A percentile compares a stretch with the other conserved stretches of the same genome.
phyloP scores from a whole-genome alignment of 768 basidiomycete genomes.

The Cyclocybe cylindracea region DNA sequence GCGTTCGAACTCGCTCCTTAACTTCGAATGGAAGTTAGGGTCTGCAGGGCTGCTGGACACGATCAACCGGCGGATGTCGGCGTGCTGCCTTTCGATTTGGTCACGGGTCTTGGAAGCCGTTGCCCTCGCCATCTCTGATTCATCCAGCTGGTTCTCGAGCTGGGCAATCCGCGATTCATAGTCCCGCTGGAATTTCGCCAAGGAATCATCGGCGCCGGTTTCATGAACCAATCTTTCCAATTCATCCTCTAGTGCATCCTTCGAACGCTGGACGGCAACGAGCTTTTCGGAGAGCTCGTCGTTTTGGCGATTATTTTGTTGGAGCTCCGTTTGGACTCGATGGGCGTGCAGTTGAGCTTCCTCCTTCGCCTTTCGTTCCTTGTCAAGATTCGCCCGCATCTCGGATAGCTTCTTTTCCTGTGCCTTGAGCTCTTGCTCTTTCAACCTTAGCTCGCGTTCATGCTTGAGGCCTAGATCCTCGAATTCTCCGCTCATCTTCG shows the following conservation, averaged over 20 bases:
- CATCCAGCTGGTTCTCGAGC: conserved; percentile 61
- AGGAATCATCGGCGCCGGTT: conserved; percentile 49
- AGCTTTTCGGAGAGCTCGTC: conserved; percentile 58
- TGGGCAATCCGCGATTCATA: conserved; percentile 64
- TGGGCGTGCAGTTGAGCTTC: conserved; percentile 62
- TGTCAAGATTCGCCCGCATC: conserved; percentile 61
- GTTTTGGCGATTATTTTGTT: conserved; percentile 53
- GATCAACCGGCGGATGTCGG: conserved; percentile 71
- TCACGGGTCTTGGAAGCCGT: conserved; percentile 59
- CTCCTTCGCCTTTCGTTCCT: conserved; percentile 67
- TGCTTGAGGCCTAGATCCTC: conserved; percentile 81
- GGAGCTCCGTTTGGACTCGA: conserved; percentile 63
- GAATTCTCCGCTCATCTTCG: conserved; percentile 71
- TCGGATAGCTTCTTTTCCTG: conserved; percentile 63
- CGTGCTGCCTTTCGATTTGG: conserved; percentile 66
- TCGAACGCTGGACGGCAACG: conserved; percentile 54
- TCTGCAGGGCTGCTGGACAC: conserved; percentile 58
- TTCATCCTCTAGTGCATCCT: conserved; percentile 66
- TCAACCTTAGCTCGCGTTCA: conserved; percentile 67
- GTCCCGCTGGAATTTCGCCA: conserved; percentile 62
- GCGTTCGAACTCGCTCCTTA: conserved; percentile 63
- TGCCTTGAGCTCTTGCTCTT: conserved; percentile 64
- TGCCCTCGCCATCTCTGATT: conserved; percentile 50
- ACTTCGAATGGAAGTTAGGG: conserved; percentile 57
- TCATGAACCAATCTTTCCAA: conserved; percentile 68